Evolutionary conservation across 257 asterid species (phyloP), one percentile per base, ranked within the genome.

Genomic region (Thymus quinquecostatus): DNA sequence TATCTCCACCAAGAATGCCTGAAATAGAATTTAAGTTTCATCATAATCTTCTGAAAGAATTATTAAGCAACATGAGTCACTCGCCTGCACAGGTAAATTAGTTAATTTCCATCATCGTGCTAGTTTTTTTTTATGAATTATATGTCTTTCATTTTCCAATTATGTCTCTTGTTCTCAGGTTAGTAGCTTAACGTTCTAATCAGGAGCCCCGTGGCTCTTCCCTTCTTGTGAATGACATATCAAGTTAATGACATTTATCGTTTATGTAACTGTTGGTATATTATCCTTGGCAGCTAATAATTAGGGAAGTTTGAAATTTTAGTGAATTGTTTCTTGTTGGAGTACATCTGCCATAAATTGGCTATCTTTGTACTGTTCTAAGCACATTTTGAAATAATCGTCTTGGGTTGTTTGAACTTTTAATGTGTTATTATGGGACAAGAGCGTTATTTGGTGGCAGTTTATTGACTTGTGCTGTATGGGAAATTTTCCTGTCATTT

Each of bases 71-170:
- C 85, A 95, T 92, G 99, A 88, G 78, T 68, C 99, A 92, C 85
- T 85, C 97, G 32, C 92, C 99, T 74, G 96, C 97, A 28, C 98
- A 95, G 78, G 99, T 95, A 85, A 89, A 93, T 61, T 60, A 75
- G 59, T 63, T 41, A 68, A 47, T 78, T 56, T 56, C 36, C 55
- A n/a, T 34, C 56, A 55, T 30, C 43, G 3, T 67, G 34, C 58
- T 68, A 43, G 64, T 66, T 33, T 61, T 61, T 30, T 58, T 34
- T 58, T 10, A 63, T 36, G 66, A 27, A 45, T 51, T 38, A 64
- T 54, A 21, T 28, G 43, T 56, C 62, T 50, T 40, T 53, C 64
- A n/a, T 38, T 76, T 54, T 69, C 60, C 1, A 12, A 14, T 36
- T 45, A 29, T 73, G 55, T 33, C 51, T 69, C 66, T 27, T 69